Evolutionary conservation across 805 yeast species (phyloP).

Genomic region (Candida silvatica): DNA sequence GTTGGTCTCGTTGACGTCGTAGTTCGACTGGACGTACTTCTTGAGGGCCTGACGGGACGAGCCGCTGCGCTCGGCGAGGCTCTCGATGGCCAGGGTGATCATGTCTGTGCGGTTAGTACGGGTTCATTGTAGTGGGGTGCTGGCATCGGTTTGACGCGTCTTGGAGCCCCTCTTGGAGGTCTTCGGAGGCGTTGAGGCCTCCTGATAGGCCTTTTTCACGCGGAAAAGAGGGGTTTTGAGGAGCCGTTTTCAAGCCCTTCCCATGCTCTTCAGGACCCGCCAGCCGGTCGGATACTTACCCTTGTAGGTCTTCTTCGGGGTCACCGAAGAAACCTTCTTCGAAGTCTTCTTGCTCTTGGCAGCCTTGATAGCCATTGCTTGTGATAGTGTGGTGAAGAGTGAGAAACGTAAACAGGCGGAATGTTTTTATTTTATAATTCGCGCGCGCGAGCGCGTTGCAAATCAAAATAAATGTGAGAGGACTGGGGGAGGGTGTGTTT

Average conservation of each 20-base stretch:
- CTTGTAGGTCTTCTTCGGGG: slow-evolving; percentile 6
- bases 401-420: too few relatives aligned
- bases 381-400: too few relatives aligned
- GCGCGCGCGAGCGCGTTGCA: too few relatives aligned
- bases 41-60: slow-evolving; percentile 83
- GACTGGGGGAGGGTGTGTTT: too few relatives aligned
- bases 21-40: slow-evolving; percentile 65
- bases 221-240: too few relatives aligned
- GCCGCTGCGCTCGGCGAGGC: slow-evolving; percentile 76
- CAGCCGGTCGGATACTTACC: too few relatives aligned
- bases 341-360: slow-evolving; percentile 24
- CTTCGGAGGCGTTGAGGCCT: slow-evolving; percentile 21
- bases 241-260: too few relatives aligned
- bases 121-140: background rate
- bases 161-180: slow-evolving; percentile 26
- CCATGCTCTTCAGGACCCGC: too few relatives aligned
- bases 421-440: too few relatives aligned
- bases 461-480: too few relatives aligned
- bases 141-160: slow-evolving; percentile 9
- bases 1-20: slow-evolving; percentile 47
- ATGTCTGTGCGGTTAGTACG: slow-evolving; percentile 30
- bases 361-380: slow-evolving; percentile 13
- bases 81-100: slow-evolving; percentile 58
- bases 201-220: too few relatives aligned
- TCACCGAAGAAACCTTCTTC: slow-evolving; percentile 16